These are phyloP conservation scores for Xylaria sp. DNA, from an alignment of 2,329 filamentous ascomycete species.

Conservation along the genomic window DNA sequence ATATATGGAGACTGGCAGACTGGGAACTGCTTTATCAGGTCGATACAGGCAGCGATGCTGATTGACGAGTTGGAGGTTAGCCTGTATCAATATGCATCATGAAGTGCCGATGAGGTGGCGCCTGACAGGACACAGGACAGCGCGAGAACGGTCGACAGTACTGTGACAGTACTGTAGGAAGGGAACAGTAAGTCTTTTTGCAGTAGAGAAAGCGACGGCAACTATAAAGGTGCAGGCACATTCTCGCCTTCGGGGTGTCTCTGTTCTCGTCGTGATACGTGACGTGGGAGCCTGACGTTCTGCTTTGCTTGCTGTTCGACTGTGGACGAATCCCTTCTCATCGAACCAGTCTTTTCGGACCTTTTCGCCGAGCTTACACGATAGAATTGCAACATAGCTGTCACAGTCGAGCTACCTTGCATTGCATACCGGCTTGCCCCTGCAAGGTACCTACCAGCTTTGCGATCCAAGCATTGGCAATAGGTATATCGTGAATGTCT, in stretches of 20 bases:
- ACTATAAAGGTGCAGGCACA: slow-evolving; percentile 17
- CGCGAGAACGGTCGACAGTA: neutral
- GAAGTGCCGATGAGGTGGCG: slow-evolving; percentile 18
- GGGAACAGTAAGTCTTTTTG: neutral
- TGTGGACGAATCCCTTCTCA: slow-evolving; percentile 1
- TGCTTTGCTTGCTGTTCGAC: slow-evolving; percentile 1
- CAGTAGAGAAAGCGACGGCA: slow-evolving; percentile 1
- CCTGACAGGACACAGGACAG: slow-evolving; percentile 5
- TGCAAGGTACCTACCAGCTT: slow-evolving; percentile 18
- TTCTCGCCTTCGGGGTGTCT: slow-evolving; percentile 1
- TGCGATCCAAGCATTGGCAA: neutral
- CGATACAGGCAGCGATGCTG: slow-evolving; percentile 24
- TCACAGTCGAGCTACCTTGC: slow-evolving; percentile 1
- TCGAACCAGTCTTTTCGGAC: neutral
- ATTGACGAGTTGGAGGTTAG: slow-evolving; percentile 37
- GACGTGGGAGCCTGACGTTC: slow-evolving; percentile 1
- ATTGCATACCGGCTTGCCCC: slow-evolving; percentile 8
- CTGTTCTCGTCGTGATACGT: neutral
- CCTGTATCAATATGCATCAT: slow-evolving; percentile 28
- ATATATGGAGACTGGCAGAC: slow-evolving; percentile 33
- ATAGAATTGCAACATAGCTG: neutral
- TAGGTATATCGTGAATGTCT: slow-evolving; percentile 6
- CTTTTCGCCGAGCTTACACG: neutral
- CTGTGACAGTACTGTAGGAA: neutral
- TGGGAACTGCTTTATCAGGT: slow-evolving; percentile 25